Percentiles rank a stretch among this genome's conserved stretches.
Evolutionary conservation across 495 filamentous ascomycete species (phyloP).

Genomic region (Penicillium subrubescens): DNA sequence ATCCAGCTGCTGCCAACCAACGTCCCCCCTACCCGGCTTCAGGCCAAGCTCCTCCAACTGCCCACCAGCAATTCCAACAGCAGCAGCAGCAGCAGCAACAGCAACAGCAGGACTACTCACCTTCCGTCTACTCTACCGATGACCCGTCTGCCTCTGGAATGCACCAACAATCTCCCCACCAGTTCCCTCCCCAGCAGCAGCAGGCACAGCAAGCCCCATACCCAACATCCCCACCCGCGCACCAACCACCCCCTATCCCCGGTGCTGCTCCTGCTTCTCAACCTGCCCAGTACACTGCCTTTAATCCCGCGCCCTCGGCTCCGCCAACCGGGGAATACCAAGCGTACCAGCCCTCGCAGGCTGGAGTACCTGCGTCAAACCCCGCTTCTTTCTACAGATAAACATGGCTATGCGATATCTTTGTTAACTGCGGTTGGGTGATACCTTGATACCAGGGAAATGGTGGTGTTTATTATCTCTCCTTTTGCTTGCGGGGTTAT

Average conservation of each 20-base stretch:
- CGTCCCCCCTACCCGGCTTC: constrained; percentile 48
- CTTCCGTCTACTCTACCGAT: constrained; percentile 61
- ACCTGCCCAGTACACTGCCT: constrained; percentile 45
- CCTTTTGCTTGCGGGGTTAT: not conserved
- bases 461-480: not conserved
- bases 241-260: constrained; percentile 47
- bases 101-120: constrained; percentile 52
- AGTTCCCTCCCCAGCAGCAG: constrained; percentile 42
- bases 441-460: constrained; percentile 2
- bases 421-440: not conserved
- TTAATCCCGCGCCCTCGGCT: constrained; percentile 34
- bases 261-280: constrained; percentile 44
- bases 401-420: not conserved
- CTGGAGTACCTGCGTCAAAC: constrained; percentile 36
- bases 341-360: constrained; percentile 50
- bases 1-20: constrained; percentile 32
- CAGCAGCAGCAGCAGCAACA: constrained; percentile 35
- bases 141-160: constrained; percentile 41
- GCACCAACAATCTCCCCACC: constrained; percentile 33
- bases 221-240: constrained; percentile 50
- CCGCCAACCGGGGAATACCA: constrained; percentile 50
- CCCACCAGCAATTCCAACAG: constrained; percentile 45
- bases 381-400: constrained; percentile 50
- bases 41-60: constrained; percentile 38
- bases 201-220: constrained; percentile 49